Percentiles rank a stretch among this genome's conserved stretches.
Evolutionary conservation across 768 basidiomycete genomes (phyloP).

Genomic region (Clavulina sp.): DNA sequence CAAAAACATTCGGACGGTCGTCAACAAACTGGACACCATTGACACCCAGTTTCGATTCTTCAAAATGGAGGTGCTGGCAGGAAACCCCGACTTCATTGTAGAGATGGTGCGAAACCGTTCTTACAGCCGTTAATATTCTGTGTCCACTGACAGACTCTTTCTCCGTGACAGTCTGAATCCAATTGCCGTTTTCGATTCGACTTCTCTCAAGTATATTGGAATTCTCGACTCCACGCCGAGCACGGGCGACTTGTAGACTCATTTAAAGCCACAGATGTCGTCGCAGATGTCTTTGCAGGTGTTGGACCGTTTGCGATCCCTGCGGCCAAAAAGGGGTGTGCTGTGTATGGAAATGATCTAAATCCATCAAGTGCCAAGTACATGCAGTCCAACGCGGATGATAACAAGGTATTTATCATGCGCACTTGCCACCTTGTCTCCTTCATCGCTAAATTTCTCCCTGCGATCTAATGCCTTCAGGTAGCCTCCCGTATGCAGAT

Average conservation of each 20-base stretch:
- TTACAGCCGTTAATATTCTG: background rate
- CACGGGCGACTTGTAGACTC: constrained; percentile 66
- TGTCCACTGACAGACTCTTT: background rate
- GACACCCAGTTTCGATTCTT: constrained; percentile 81
- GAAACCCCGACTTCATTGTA: constrained; percentile 72
- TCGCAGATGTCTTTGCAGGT: constrained; percentile 92
- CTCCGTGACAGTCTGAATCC: constrained; percentile 47
- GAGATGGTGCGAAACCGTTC: constrained; percentile 44
- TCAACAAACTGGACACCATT: constrained; percentile 85
- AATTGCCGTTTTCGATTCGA: constrained; percentile 83
- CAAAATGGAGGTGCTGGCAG: constrained; percentile 91
- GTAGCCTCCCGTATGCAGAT: constrained; percentile 52
- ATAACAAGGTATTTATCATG: constrained; percentile 49
- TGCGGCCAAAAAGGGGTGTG: constrained; percentile 79
- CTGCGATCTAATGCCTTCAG: constrained; percentile 24
- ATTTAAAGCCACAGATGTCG: constrained; percentile 49
- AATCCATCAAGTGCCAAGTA: constrained; percentile 80
- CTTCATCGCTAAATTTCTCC: background rate
- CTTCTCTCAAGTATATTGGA: constrained; percentile 95
- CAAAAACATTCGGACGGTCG: constrained; percentile 61
- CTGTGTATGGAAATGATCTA: constrained; percentile 81
- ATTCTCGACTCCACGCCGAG: constrained; percentile 83
- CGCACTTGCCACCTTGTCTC: constrained; percentile 5
- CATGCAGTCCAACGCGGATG: constrained; percentile 46
- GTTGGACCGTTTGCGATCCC: constrained; percentile 95